Conservation (phyloP, 768 basidiomycete species). For the Sarcomyxa edulis region DNA sequence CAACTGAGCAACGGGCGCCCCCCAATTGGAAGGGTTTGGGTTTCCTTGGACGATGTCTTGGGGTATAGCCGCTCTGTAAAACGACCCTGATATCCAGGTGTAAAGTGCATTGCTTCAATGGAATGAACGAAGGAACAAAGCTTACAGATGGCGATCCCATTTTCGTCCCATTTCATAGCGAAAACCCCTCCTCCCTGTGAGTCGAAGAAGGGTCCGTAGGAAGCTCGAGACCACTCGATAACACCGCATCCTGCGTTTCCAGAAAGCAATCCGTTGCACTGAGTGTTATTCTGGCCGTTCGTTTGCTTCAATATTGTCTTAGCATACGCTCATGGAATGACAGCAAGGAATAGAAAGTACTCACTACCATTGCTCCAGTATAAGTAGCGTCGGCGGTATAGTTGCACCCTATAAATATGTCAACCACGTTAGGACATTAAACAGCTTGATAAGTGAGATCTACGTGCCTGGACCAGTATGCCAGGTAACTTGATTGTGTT, state of each 20-base stretch:
- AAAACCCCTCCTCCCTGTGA: conserved; percentile 78
- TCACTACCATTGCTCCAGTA: conserved; percentile 59
- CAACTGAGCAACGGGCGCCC: conserved; percentile 58
- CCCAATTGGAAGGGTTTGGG: conserved; percentile 68
- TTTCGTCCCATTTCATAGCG: conserved; percentile 85
- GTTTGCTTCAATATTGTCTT: too few relatives aligned
- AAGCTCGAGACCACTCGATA: conserved; percentile 74
- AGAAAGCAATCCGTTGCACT: conserved; percentile 48
- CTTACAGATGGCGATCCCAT: conserved; percentile 72
- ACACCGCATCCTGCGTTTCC: conserved; percentile 74
- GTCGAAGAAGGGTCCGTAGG: conserved; percentile 82
- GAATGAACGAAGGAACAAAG: conserved; percentile 6
- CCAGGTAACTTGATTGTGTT: conserved; percentile 83
- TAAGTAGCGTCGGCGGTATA: conserved; percentile 50
- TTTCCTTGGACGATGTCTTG: conserved; percentile 54
- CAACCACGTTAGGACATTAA: conserved; percentile 2
- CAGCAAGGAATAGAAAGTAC: conserved; percentile 15
- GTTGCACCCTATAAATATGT: conserved; percentile 42
- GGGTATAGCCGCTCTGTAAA: conserved; percentile 75
- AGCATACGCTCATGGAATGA: background rate
- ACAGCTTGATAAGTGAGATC: background rate
- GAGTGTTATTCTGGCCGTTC: conserved; percentile 44
- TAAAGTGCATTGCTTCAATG: conserved; percentile 5
- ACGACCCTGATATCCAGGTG: conserved; percentile 52
- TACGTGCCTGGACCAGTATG: conserved; percentile 59